Conservation (phyloP, 495 filamentous ascomycete species). For the Diplogelasinospora grovesii region DNA sequence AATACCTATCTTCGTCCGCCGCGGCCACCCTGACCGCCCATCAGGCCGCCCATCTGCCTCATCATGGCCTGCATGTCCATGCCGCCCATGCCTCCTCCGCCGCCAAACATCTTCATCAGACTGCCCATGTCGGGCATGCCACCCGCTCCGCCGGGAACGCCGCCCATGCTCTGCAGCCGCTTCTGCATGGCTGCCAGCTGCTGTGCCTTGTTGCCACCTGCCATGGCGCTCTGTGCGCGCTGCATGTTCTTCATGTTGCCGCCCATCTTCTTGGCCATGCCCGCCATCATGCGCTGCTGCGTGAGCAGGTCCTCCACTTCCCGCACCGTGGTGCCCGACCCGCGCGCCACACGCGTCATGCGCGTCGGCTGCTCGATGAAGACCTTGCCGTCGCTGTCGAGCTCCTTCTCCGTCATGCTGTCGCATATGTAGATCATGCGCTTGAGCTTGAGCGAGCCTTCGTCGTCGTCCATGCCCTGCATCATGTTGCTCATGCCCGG, state of each 20-base stretch:
- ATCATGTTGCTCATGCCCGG: conserved; percentile 90
- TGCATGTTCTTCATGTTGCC: conserved; percentile 96
- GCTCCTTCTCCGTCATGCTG: conserved; percentile 90
- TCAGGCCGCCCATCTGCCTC: conserved; percentile 69
- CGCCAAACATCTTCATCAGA: conserved; percentile 82
- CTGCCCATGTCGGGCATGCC: conserved; percentile 74
- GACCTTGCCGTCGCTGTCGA: conserved; percentile 89
- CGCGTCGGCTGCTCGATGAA: conserved; percentile 89
- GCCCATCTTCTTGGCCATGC: conserved; percentile 98
- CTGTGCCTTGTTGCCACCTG: conserved; percentile 76
- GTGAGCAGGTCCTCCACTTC: conserved; percentile 97
- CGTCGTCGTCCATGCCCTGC: conserved; percentile 92
- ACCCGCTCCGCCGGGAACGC: conserved; percentile 33
- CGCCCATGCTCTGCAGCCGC: conserved; percentile 85
- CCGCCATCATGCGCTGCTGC: conserved; percentile 97
- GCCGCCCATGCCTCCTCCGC: conserved; percentile 51
- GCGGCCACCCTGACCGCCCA: conserved; percentile 26
- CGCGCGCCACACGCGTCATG: conserved; percentile 86
- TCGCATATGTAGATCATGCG: conserved; percentile 99
- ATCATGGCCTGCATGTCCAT: conserved; percentile 83
- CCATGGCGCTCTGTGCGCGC: conserved; percentile 82
- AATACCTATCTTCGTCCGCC: conserved; percentile 18
- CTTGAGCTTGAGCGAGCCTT: conserved; percentile 83
- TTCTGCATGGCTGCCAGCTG: conserved; percentile 98
- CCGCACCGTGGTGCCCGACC: conserved; percentile 82